These are phyloP conservation scores for Leptographium wingfieldii DNA, from an alignment of 2,329 filamentous ascomycete species.

Conservation along the genomic window DNA sequence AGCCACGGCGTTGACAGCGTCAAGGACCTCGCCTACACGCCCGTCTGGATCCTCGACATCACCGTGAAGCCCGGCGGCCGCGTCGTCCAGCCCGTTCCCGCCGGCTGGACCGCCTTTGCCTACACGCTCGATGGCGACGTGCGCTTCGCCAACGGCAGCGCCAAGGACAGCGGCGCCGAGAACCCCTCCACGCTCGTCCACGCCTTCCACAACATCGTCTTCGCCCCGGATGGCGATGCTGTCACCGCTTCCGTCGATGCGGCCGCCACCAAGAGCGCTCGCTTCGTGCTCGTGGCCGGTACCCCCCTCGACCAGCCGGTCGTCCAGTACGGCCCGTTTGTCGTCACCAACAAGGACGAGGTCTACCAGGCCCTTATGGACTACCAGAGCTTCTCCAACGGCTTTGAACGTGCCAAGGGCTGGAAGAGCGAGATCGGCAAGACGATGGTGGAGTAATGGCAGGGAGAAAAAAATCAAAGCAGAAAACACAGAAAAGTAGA, in stretches of 20 bases:
- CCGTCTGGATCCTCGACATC: slow-evolving; percentile 90
- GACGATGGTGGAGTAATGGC: slow-evolving; percentile 39
- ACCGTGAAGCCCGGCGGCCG: slow-evolving; percentile 66
- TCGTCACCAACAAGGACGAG: slow-evolving; percentile 58
- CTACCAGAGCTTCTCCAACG: slow-evolving; percentile 60
- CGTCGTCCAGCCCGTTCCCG: slow-evolving; percentile 62
- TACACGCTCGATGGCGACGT: slow-evolving; percentile 71
- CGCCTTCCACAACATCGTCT: slow-evolving; percentile 81
- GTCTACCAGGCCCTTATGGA: slow-evolving; percentile 67
- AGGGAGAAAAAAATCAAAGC: background rate
- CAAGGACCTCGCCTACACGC: slow-evolving; percentile 81
- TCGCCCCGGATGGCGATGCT: slow-evolving; percentile 65
- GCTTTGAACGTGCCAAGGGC: slow-evolving; percentile 64
- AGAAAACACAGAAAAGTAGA: background rate
- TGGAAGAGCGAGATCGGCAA: slow-evolving; percentile 86
- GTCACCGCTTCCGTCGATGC: slow-evolving; percentile 59
- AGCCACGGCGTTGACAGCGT: slow-evolving; percentile 75
- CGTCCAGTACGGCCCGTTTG: slow-evolving; percentile 77
- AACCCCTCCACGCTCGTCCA: slow-evolving; percentile 30
- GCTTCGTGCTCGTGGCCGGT: slow-evolving; percentile 63
- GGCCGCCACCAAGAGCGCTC: slow-evolving; percentile 43
- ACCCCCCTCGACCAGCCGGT: slow-evolving; percentile 68
- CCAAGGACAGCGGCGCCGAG: slow-evolving; percentile 26
- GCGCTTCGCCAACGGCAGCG: slow-evolving; percentile 42
- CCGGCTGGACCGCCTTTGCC: slow-evolving; percentile 79